Evolutionary conservation across 2,329 filamentous ascomycete species (phyloP), one percentile per base, ranked within the genome.

Genomic region (Dactylellina drechsleri): DNA sequence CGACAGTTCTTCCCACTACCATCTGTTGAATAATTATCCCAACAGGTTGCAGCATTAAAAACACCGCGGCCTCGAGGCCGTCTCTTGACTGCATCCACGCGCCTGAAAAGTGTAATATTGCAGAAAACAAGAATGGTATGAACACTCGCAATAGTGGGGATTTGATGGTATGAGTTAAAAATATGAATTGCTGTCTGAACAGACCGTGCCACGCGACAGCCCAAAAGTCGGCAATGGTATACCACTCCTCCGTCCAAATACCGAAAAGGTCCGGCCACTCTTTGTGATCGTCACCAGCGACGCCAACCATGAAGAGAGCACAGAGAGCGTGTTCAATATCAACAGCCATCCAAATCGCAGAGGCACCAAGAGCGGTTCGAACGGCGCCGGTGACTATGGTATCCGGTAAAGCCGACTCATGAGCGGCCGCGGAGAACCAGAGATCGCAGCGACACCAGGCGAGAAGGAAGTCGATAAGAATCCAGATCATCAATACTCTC

Each of bases 221-320:
- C 71, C 71, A 75, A 26, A 75, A 75, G 4, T 75, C 64, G 6
- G 71, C 64, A 50, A 75, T 68, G 2, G 71, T 75, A 18, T 67
- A 75, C 71, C 71, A 75, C 12, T 65, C 53, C 10, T 75, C 71
- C 13, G 64, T 65, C 71, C 71, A 75, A 26, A 75, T 53, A 2
- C 71, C 71, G 36, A 75, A 75, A 2, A 75, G 16, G 41, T 75
- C 64, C 6, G 71, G 71, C 71, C 71, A 75, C 16, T 75, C 53
- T 10, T 18, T 59, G 16, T 68, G 58, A 43, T 75, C 64, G 15
- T 75, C 61, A 8, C 71, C 64, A 2, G 47, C 54, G 4, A 75
- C 0, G 0, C 64, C 64, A 10, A 75, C 64, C 36, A 53, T 68
- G 10, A 68, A 18, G 10, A 75, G 23, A 18, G 64, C 64, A 43